Evolutionary conservation across 2,329 filamentous ascomycete species (phyloP).

Genomic region (Fonsecaea erecta): DNA sequence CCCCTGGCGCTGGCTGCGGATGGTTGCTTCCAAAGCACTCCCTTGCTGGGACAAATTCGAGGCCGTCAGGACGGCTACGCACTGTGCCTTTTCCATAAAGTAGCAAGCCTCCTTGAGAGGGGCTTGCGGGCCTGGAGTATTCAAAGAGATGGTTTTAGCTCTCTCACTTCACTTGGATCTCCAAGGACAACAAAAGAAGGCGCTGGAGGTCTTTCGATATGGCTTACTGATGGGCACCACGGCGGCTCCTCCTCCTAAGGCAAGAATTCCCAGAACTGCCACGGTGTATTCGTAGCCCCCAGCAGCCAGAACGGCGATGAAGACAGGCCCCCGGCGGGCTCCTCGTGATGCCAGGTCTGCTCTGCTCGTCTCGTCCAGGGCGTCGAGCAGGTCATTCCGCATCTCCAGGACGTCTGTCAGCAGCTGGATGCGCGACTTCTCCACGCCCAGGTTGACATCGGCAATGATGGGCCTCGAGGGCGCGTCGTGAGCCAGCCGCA

Average conservation of each 20-base stretch:
- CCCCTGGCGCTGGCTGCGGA: background rate
- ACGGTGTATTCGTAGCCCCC: conserved; percentile 56
- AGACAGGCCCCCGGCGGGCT: conserved; percentile 13
- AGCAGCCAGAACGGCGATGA: conserved; percentile 34
- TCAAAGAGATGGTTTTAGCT: background rate
- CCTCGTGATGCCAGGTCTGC: background rate
- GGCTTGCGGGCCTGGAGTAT: conserved; percentile 14
- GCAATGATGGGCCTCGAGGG: conserved; percentile 20
- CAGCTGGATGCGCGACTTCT: conserved; percentile 31
- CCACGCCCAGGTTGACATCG: conserved; percentile 31
- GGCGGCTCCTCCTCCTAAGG: conserved; percentile 55
- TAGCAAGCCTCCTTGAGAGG: conserved; percentile 40
- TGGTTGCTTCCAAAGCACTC: background rate
- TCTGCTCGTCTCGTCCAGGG: conserved; percentile 3
- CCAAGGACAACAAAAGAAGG: background rate
- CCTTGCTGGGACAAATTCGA: background rate
- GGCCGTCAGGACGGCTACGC: background rate
- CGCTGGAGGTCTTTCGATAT: background rate
- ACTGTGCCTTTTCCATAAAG: conserved; percentile 28
- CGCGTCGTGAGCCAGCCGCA: conserved; percentile 1
- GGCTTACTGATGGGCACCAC: conserved; percentile 49
- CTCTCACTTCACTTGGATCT: background rate
- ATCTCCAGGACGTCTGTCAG: conserved; percentile 31
- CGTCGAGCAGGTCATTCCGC: conserved; percentile 20
- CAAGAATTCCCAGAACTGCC: conserved; percentile 52